Evolutionary conservation across 495 filamentous ascomycete genomes (phyloP).

Genomic region (Cercophora sp.): DNA sequence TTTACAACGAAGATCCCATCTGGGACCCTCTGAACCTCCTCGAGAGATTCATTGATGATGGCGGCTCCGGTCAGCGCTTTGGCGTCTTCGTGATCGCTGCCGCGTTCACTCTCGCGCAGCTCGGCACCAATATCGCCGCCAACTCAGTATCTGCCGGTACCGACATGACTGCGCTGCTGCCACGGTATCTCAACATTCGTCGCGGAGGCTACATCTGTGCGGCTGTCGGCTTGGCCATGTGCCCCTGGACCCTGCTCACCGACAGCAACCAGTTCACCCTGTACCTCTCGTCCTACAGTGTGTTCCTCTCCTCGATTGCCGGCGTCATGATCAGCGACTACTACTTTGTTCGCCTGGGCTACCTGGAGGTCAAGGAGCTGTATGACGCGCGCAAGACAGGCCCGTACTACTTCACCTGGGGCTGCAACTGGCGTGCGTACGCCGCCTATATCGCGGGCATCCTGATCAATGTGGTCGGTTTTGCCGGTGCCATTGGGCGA

Average conservation of each 20-base stretch:
- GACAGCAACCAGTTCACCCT: constrained; percentile 87
- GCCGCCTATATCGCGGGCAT: constrained; percentile 81
- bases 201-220: constrained; percentile 90
- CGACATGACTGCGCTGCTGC: constrained; percentile 86
- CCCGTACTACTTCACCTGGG: constrained; percentile 70
- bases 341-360: constrained; percentile 82
- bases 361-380: constrained; percentile 71
- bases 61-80: constrained; percentile 71
- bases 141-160: constrained; percentile 89
- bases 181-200: constrained; percentile 82
- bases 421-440: constrained; percentile 81
- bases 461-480: constrained; percentile 88
- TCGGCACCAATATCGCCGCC: constrained; percentile 91
- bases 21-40: constrained; percentile 86
- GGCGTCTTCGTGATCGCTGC: constrained; percentile 83
- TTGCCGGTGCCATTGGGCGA: constrained; percentile 73
- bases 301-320: constrained; percentile 89
- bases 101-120: constrained; percentile 81
- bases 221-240: constrained; percentile 77
- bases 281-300: constrained; percentile 91
- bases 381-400: constrained; percentile 65
- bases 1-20: constrained; percentile 67
- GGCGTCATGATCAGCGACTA: constrained; percentile 90
- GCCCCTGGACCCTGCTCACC: constrained; percentile 79
- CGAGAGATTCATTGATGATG: constrained; percentile 66